Conservation (phyloP, 2,329 filamentous ascomycete species). For the Neopestalotiopsis sp. region DNA sequence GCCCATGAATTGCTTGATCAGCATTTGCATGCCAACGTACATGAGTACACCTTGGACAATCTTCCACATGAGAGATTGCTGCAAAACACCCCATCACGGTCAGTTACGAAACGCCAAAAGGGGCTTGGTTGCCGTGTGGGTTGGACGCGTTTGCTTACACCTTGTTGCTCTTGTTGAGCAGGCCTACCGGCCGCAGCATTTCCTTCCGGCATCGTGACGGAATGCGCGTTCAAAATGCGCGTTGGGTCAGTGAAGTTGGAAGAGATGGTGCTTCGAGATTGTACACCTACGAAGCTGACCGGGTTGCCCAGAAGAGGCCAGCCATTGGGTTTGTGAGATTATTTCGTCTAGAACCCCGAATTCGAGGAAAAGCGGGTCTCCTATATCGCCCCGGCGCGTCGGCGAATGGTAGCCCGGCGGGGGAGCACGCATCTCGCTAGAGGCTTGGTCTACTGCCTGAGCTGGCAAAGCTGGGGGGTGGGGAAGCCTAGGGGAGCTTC, state of each 20-base stretch:
- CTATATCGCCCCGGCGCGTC: constrained; percentile 18
- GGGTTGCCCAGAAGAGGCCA: not conserved
- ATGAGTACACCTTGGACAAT: constrained; percentile 58
- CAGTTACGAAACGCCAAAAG: constrained; percentile 13
- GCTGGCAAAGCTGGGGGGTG: not conserved
- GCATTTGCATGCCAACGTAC: constrained; percentile 64
- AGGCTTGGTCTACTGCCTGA: not conserved
- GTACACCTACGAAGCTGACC: not conserved
- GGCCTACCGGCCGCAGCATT: constrained; percentile 34
- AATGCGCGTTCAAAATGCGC: not conserved
- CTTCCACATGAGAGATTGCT: constrained; percentile 48
- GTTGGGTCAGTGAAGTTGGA: not conserved
- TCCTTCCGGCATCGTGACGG: constrained; percentile 39
- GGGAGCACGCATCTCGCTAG: constrained; percentile 9
- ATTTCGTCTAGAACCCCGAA: constrained; percentile 17
- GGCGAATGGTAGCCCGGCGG: constrained; percentile 18
- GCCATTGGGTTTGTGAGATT: constrained; percentile 3
- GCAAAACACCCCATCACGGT: constrained; percentile 14
- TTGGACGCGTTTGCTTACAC: constrained; percentile 33
- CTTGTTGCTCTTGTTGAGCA: constrained; percentile 35
- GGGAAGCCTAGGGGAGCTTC: not conserved
- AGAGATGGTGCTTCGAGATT: not conserved
- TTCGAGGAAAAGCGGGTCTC: constrained; percentile 8
- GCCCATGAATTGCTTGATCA: constrained; percentile 58
- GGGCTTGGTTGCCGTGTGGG: not conserved